These are phyloP conservation scores for Spinellus fusiger DNA, from an alignment of 192 early-diverging fungal genomes.

Conservation along the genomic window DNA sequence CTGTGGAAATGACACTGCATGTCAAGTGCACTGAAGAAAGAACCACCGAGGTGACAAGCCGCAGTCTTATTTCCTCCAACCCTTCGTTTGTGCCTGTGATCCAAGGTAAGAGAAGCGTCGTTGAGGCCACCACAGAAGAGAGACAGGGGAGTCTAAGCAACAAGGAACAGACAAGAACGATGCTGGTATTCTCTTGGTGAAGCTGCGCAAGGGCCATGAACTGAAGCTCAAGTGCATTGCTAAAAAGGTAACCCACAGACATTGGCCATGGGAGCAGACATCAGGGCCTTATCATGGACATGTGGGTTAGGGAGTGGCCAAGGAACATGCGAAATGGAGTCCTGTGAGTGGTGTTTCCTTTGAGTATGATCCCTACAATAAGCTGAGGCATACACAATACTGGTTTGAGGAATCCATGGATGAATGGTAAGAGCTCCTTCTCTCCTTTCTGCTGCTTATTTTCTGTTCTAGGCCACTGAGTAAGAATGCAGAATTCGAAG, in stretches of 20 bases:
- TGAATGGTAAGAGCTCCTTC: constrained; percentile 67
- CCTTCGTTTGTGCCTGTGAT: constrained; percentile 62
- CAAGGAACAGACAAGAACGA: constrained; percentile 44
- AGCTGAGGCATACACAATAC: constrained; percentile 80
- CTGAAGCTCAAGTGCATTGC: constrained; percentile 86
- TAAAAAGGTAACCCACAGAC: constrained; percentile 57
- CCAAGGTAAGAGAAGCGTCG: constrained; percentile 34
- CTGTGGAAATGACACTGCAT: constrained; percentile 82
- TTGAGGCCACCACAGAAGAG: neutral
- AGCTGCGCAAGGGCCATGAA: constrained; percentile 91
- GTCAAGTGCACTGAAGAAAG: constrained; percentile 76
- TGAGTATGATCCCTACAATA: constrained; percentile 98
- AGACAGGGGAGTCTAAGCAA: constrained; percentile 9
- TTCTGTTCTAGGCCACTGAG: constrained; percentile 41
- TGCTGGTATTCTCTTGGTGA: constrained; percentile 75
- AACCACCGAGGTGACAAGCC: constrained; percentile 77
- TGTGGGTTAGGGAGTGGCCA: constrained; percentile 80
- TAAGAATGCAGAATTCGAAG: constrained; percentile 61
- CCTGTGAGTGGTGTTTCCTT: constrained; percentile 85
- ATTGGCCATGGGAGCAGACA: no score
- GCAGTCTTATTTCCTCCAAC: constrained; percentile 72
- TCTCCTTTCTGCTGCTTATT: neutral
- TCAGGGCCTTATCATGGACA: no score
- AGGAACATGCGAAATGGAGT: constrained; percentile 98
- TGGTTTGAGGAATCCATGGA: constrained; percentile 86